These are phyloP conservation scores for Huntiella bhutanensis DNA, from an alignment of 2,329 filamentous ascomycete species.

Conservation along the genomic window DNA sequence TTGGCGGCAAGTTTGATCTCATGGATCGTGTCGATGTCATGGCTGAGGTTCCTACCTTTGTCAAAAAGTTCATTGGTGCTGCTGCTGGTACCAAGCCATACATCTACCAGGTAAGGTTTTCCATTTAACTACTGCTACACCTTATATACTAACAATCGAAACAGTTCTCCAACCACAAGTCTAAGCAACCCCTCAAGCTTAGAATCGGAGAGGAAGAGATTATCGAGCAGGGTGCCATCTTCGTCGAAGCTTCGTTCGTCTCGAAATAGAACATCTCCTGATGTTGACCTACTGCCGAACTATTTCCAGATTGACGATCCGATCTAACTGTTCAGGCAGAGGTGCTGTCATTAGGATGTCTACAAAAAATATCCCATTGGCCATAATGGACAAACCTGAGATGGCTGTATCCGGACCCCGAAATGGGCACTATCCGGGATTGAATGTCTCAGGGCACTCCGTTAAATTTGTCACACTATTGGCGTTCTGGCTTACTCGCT, in stretches of 20 bases:
- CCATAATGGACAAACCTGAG: not conserved
- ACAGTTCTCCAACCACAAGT: slow-evolving; percentile 50
- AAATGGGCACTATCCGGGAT: no score
- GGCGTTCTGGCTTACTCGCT: no score
- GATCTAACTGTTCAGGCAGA: slow-evolving; percentile 2
- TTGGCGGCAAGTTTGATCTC: slow-evolving; percentile 49
- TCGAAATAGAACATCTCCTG: slow-evolving; percentile 26
- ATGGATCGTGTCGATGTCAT: slow-evolving; percentile 78
- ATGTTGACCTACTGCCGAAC: not conserved
- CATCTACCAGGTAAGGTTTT: slow-evolving; percentile 62
- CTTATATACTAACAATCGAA: slow-evolving; percentile 14
- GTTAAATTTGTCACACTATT: no score
- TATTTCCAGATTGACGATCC: not conserved
- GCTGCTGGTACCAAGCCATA: slow-evolving; percentile 89
- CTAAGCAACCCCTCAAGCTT: slow-evolving; percentile 54
- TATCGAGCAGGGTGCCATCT: slow-evolving; percentile 59
- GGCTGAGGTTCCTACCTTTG: slow-evolving; percentile 85
- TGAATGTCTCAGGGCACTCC: no score
- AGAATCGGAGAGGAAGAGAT: slow-evolving; percentile 67
- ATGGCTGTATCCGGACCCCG: no score
- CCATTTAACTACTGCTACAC: not conserved
- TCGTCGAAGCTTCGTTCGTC: slow-evolving; percentile 93
- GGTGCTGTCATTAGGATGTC: not conserved
- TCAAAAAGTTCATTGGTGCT: slow-evolving; percentile 80
- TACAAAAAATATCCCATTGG: not conserved